Percentiles rank a stretch among this genome's conserved stretches.
phyloP scores from a whole-genome alignment of 129 eudicot species.

The Apium graveolens region DNA sequence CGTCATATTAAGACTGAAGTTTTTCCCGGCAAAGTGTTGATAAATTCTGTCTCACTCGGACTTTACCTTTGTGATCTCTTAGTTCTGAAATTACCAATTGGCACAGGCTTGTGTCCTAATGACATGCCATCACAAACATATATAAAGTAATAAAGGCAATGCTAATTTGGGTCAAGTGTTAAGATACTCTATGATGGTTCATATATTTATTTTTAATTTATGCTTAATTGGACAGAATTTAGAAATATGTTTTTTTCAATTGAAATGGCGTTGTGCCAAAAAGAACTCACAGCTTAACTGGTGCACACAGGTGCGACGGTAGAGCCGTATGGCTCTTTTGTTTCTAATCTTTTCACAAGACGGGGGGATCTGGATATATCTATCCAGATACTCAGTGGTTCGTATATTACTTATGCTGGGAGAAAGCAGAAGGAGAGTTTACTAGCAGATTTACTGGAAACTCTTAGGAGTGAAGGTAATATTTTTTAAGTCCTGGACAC shows the following conservation, averaged over 20 bases:
- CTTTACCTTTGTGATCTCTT: constrained; percentile 31
- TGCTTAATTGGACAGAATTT: neutral
- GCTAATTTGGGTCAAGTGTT: too few relatives aligned
- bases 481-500: neutral
- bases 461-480: constrained; percentile 56
- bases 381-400: constrained; percentile 56
- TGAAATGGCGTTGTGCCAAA: neutral
- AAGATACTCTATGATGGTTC: neutral
- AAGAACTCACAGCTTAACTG: constrained; percentile 4
- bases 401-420: constrained; percentile 48
- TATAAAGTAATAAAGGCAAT: neutral
- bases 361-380: constrained; percentile 97
- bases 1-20: neutral
- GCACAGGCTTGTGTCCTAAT: neutral
- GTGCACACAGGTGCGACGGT: constrained; percentile 73
- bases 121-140: neutral
- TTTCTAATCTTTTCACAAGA: constrained; percentile 72
- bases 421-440: constrained; percentile 60
- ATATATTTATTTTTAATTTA: neutral
- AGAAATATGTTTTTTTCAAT: neutral
- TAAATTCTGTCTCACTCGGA: neutral
- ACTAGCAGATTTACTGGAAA: constrained; percentile 46
- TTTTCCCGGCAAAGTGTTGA: neutral
- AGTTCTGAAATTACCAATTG: neutral
- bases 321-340: constrained; percentile 97